Conservation (phyloP, 768 basidiomycete species). For the Rhizopogon roseolus region DNA sequence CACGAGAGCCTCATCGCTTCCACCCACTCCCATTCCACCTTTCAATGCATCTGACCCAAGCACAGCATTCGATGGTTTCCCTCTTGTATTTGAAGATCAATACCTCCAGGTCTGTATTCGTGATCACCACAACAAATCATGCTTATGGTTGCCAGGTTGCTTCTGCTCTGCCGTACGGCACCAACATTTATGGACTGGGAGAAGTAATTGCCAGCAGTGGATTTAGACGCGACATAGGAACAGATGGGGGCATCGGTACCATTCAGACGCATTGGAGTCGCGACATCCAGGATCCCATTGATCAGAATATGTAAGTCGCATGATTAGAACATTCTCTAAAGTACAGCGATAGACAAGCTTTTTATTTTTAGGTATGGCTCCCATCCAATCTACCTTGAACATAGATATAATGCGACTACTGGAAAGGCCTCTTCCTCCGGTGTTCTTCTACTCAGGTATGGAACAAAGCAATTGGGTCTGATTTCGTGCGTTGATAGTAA, state of each 20-base stretch:
- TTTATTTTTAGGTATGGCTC: slow-evolving; percentile 51
- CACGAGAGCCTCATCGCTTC: slow-evolving; percentile 54
- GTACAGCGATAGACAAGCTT: not conserved
- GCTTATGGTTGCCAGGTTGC: slow-evolving; percentile 37
- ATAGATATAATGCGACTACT: slow-evolving; percentile 51
- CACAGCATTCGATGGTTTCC: slow-evolving; percentile 52
- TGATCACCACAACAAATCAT: not conserved
- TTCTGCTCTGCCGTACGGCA: slow-evolving; percentile 56
- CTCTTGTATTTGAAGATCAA: slow-evolving; percentile 67
- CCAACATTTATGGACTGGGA: slow-evolving; percentile 77
- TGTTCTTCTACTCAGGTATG: slow-evolving; percentile 68
- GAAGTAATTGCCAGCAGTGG: slow-evolving; percentile 69
- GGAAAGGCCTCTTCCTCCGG: slow-evolving; percentile 62
- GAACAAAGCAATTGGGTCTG: not conserved
- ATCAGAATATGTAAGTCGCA: slow-evolving; percentile 57
- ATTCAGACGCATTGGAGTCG: slow-evolving; percentile 68
- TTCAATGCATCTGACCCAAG: slow-evolving; percentile 33
- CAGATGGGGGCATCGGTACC: slow-evolving; percentile 44
- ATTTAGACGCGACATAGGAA: slow-evolving; percentile 56
- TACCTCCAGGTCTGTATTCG: slow-evolving; percentile 53
- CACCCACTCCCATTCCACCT: slow-evolving; percentile 47
- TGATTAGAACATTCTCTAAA: not conserved
- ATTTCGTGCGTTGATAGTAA: slow-evolving; percentile 2
- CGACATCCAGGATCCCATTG: slow-evolving; percentile 57
- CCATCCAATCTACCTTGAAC: slow-evolving; percentile 72